Conservation (phyloP, 495 filamentous ascomycete genomes). For the Penicillium taxi region DNA sequence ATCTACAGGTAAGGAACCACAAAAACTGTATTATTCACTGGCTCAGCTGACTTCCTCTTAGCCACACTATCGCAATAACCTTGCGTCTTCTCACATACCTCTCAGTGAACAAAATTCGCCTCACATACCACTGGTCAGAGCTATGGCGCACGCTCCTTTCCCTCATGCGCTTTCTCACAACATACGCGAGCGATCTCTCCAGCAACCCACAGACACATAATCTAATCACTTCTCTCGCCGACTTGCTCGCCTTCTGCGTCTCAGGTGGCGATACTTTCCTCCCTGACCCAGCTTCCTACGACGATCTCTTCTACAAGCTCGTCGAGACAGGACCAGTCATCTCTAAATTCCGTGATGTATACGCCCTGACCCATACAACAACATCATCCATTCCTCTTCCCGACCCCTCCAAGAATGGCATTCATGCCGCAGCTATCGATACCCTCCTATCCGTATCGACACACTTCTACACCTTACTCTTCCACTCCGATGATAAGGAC, state of each 20-base stretch:
- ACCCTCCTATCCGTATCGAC: conserved; percentile 75
- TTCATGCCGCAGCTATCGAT: conserved; percentile 55
- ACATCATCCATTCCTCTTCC: conserved; percentile 5
- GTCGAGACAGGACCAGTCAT: conserved; percentile 85
- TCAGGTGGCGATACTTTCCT: conserved; percentile 85
- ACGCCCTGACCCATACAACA: conserved; percentile 27
- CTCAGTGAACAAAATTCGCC: conserved; percentile 64
- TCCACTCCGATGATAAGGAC: conserved; percentile 45
- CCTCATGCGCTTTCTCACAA: conserved; percentile 83
- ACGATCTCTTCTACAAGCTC: conserved; percentile 97
- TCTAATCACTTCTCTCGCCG: conserved; percentile 51
- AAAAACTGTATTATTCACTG: no score
- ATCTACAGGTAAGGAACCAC: conserved; percentile 80
- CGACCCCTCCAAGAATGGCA: conserved; percentile 13
- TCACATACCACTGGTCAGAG: conserved; percentile 91
- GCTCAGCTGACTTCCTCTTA: conserved; percentile 13
- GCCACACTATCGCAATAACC: conserved; percentile 60
- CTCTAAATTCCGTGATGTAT: conserved; percentile 72
- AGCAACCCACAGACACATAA: conserved; percentile 51
- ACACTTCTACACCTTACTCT: conserved; percentile 80
- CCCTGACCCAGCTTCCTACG: conserved; percentile 80
- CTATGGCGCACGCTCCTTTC: conserved; percentile 85
- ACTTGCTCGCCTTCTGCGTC: conserved; percentile 80
- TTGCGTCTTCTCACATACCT: conserved; percentile 77
- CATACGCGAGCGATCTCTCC: conserved; percentile 69